These are phyloP conservation scores for Blastobotrys indianensis DNA, from an alignment of 1,139 yeast species.

Conservation along the genomic window DNA sequence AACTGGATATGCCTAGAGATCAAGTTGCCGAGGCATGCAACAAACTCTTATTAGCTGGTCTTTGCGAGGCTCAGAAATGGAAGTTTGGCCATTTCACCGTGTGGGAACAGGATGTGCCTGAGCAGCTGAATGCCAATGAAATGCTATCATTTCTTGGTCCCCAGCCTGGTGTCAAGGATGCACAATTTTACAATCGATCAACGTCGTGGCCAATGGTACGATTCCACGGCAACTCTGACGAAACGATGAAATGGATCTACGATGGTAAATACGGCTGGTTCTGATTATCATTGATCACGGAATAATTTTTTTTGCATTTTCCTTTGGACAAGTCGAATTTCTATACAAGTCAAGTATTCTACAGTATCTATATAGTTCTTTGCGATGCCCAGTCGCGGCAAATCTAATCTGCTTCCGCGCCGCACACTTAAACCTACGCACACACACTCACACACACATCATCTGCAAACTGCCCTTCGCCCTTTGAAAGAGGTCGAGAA, in stretches of 20 bases:
- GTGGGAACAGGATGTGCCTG: conserved; percentile 29
- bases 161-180: conserved; percentile 1
- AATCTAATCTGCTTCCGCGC: no score
- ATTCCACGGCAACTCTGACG: conserved; percentile 12
- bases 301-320: no score
- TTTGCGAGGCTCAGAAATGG: conserved; percentile 26
- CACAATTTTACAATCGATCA: conserved; percentile 9
- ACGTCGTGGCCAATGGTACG: conserved; percentile 29
- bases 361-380: no score
- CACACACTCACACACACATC: no score
- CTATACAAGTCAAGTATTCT: no score
- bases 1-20: conserved; percentile 9
- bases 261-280: conserved; percentile 33
- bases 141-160: conserved; percentile 4
- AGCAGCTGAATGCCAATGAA: conserved; percentile 15
- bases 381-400: no score
- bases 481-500: no score
- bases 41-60: conserved; percentile 25
- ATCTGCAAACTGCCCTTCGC: no score
- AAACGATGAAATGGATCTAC: conserved; percentile 23
- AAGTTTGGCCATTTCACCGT: conserved; percentile 18
- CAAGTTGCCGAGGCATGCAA: conserved; percentile 14
- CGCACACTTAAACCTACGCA: no score
- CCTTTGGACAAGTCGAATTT: no score
- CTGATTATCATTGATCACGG: no score